phyloP scores from a whole-genome alignment of 2,329 filamentous ascomycete genomes.

The Zasmidium citrigriseum region DNA sequence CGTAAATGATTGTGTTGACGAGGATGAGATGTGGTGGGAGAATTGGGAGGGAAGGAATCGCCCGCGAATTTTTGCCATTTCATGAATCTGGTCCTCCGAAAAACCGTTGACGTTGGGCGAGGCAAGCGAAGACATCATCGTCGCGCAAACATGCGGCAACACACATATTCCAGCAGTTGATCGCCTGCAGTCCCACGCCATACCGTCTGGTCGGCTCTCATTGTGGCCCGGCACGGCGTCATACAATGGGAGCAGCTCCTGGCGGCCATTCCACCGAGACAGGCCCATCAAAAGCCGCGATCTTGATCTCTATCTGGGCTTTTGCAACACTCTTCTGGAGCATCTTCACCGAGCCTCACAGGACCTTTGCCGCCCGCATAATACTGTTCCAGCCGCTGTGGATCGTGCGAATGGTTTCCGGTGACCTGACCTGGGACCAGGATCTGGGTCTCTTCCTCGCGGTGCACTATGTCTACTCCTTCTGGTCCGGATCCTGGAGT shows the following conservation, averaged over 20 bases:
- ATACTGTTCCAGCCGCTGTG: conserved; percentile 34
- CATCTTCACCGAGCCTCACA: conserved; percentile 33
- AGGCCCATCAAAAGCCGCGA: conserved; percentile 7
- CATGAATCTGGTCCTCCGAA: no score
- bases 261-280: background rate
- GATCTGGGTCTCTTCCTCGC: conserved; percentile 29
- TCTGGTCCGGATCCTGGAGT: conserved; percentile 27
- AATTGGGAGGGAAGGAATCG: no score
- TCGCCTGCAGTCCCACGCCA: background rate
- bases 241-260: conserved; percentile 1
- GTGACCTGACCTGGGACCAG: conserved; percentile 28
- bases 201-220: background rate
- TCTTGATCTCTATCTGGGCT: conserved; percentile 28
- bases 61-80: no score
- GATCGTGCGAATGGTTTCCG: conserved; percentile 24
- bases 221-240: background rate
- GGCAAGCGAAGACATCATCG: background rate
- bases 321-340: conserved; percentile 31
- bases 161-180: background rate
- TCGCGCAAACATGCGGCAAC: background rate
- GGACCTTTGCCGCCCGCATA: conserved; percentile 32
- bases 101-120: no score
- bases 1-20: no score
- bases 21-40: no score
- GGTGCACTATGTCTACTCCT: conserved; percentile 27